These are phyloP conservation scores for Apiotrichum gamsii DNA, from an alignment of 1,284 basidiomycete species.

Conservation along the genomic window DNA sequence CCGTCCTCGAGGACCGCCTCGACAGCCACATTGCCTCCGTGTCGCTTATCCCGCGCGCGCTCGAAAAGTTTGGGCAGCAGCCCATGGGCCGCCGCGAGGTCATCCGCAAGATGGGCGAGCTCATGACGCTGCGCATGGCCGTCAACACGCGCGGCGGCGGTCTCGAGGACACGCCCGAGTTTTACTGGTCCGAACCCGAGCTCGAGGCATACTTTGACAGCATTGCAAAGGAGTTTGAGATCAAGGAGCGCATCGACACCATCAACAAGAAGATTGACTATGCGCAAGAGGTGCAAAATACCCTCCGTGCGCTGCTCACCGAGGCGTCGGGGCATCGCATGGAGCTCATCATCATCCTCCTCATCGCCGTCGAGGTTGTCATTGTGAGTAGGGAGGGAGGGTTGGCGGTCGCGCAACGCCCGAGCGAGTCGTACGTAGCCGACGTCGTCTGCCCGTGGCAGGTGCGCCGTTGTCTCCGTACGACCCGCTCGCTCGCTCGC, in stretches of 20 bases:
- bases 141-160: constrained; percentile 81
- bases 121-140: constrained; percentile 81
- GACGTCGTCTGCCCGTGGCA: no score
- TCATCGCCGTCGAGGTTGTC: constrained; percentile 84
- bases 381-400: constrained; percentile 55
- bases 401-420: no score
- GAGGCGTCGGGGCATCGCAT: constrained; percentile 81
- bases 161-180: constrained; percentile 72
- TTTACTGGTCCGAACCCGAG: constrained; percentile 85
- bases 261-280: constrained; percentile 91
- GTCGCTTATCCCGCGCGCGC: constrained; percentile 64
- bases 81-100: constrained; percentile 69
- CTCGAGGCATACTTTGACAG: constrained; percentile 81
- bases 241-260: constrained; percentile 66
- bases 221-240: constrained; percentile 71
- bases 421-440: no score
- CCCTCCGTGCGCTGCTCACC: constrained; percentile 65
- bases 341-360: constrained; percentile 82
- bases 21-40: constrained; percentile 76
- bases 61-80: constrained; percentile 71
- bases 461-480: no score
- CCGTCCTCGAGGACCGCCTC: constrained; percentile 71
- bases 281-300: constrained; percentile 65
- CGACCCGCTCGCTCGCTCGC: no score
- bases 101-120: constrained; percentile 78